Evolutionary conservation across 768 basidiomycete species (phyloP), one percentile per base, ranked within the genome.

Genomic region (Leccinum variicolor): DNA sequence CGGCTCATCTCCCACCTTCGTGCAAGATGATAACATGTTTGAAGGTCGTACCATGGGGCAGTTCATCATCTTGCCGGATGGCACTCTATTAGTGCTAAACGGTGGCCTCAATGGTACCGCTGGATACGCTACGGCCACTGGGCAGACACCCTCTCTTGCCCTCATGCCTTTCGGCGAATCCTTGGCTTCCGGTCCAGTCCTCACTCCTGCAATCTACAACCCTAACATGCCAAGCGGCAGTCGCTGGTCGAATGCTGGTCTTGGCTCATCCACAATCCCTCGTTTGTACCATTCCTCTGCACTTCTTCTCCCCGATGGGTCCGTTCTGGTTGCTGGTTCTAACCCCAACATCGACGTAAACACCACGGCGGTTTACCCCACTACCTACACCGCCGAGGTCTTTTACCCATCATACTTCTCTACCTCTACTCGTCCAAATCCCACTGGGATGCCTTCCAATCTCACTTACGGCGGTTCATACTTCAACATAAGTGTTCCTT

Each of bases 291-390:
- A 98, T 74, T 96, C 94, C 2, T 84, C 86, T 2, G 94, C 94
- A 17, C 80, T 95, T 11, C 82, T 98, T 45, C 84, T 98, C 29
- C 88, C 93, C 21, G 94, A 90, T 60, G 91, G 83, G 0, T 90
- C 90, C 2, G 86, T 98, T 47, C 73, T 97, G 45, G 82, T 96
- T 61, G 93, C 92, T 45, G 96, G 96, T 11, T 94, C 91, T 29
- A 98, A 98, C 75, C 94, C 95, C 15, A 96, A 95, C 69, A 80
- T 91, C 49, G 94, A 98, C 66, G 87, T 89, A 62, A 92, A 90
- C 65, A 55, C 74, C 36, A 73, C 77, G 36, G 81, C 87, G 7
- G 34, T 79, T 55, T 93, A 79, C 79, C 86, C 88, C 2, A 94
- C 93, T 3, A 84, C 86, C 31, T 95, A 94, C 69, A 76, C 82